A percentile compares a stretch with the other conserved stretches of the same genome.
Conservation (phyloP, 129 eudicot genomes). For the Arctium minus region DNA sequence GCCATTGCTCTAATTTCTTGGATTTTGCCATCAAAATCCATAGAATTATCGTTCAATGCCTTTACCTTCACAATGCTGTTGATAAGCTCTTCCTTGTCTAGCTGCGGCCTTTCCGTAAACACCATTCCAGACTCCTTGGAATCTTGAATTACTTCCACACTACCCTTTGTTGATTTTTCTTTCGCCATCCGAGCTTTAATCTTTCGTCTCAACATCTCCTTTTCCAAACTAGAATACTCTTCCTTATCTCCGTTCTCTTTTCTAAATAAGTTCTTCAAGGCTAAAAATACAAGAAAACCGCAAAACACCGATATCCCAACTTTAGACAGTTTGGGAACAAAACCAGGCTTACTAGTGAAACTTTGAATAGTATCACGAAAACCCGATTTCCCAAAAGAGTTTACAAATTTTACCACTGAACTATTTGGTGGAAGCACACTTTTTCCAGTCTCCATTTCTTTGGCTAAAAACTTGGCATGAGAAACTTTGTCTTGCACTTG, state of each 20-base stretch:
- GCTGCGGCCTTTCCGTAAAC: slow-evolving; percentile 46
- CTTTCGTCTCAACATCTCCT: slow-evolving; percentile 90
- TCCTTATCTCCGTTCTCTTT: slow-evolving; percentile 21
- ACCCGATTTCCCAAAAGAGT: slow-evolving; percentile 21
- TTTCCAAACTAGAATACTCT: slow-evolving; percentile 51
- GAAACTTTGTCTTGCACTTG: slow-evolving; percentile 42
- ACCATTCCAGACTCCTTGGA: slow-evolving; percentile 22
- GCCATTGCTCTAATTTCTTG: slow-evolving; percentile 77
- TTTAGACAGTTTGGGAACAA: slow-evolving; percentile 31
- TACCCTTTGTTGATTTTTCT: slow-evolving; percentile 45
- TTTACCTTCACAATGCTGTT: slow-evolving; percentile 53
- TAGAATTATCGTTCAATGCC: slow-evolving; percentile 23
- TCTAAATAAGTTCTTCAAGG: slow-evolving; percentile 32
- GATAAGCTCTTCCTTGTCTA: slow-evolving; percentile 58
- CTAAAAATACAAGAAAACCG: slow-evolving; percentile 48
- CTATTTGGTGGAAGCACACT: slow-evolving; percentile 45
- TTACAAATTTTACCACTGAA: slow-evolving; percentile 54
- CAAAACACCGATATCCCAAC: slow-evolving; percentile 47
- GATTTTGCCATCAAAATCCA: slow-evolving; percentile 41
- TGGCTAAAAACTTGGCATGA: slow-evolving; percentile 49
- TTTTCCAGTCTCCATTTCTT: slow-evolving; percentile 52
- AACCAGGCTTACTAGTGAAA: slow-evolving; percentile 22
- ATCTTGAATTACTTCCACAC: slow-evolving; percentile 57
- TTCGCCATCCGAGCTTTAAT: slow-evolving; percentile 56
- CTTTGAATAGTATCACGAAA: slow-evolving; percentile 19